Conservation (phyloP, 257 asterid genomes). For the Nicotiana benthamiana region DNA sequence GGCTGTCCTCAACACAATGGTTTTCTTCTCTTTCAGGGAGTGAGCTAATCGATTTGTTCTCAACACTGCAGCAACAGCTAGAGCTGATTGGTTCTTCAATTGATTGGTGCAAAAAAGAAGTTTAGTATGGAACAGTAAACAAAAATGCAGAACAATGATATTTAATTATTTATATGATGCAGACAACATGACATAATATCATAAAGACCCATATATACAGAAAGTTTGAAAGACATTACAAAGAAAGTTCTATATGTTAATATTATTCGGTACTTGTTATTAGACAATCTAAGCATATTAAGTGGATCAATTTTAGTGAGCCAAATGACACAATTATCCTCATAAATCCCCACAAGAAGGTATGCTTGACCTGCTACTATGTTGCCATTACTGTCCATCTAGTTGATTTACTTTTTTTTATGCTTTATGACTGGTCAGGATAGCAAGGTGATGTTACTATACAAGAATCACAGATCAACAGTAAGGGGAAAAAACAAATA, state of each 20-base stretch:
- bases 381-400: neutral
- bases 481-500: neutral
- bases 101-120: neutral
- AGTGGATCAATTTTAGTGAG: neutral
- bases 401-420: neutral
- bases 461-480: neutral
- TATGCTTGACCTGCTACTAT: neutral
- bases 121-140: neutral
- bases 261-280: neutral
- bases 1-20: neutral
- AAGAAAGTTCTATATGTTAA: neutral
- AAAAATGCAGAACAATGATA: neutral
- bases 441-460: neutral
- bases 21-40: neutral
- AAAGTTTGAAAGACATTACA: neutral
- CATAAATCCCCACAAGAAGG: neutral
- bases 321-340: neutral
- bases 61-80: neutral
- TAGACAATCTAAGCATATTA: neutral
- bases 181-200: neutral
- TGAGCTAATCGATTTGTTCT: neutral
- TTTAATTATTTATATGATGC: neutral
- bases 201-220: neutral
- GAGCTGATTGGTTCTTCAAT: neutral
- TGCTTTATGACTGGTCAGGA: neutral